These are phyloP conservation scores for Boletus reticuloceps DNA, from an alignment of 768 basidiomycete genomes.

Conservation along the genomic window DNA sequence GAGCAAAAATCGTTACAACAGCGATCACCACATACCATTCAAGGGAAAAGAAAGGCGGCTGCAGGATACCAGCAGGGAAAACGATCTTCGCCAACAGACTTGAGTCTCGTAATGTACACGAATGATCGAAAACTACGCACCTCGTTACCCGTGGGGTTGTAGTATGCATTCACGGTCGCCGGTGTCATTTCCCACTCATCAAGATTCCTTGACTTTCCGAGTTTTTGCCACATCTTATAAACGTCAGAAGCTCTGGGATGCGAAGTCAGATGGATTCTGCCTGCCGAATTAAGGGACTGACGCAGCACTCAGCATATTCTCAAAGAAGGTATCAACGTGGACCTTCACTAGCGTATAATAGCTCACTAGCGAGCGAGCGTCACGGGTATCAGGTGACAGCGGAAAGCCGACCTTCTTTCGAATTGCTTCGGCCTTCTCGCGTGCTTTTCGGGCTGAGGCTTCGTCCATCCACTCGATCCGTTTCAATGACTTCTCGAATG, in stretches of 20 bases:
- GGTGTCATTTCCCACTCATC: slow-evolving; percentile 89
- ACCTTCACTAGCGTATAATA: slow-evolving; percentile 78
- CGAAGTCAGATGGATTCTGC: slow-evolving; percentile 6
- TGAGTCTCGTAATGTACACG: not conserved
- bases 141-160: slow-evolving; percentile 84
- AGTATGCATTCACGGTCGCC: slow-evolving; percentile 86
- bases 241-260: slow-evolving; percentile 51
- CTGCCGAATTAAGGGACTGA: slow-evolving; percentile 19
- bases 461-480: slow-evolving; percentile 91
- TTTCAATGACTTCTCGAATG: slow-evolving; percentile 77
- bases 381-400: slow-evolving; percentile 74
- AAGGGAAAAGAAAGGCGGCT: slow-evolving; percentile 85
- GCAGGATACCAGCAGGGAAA: slow-evolving; percentile 95
- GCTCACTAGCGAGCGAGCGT: slow-evolving; percentile 60
- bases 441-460: slow-evolving; percentile 74
- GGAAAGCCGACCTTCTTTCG: slow-evolving; percentile 95
- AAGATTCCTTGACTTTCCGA: slow-evolving; percentile 68
- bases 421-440: slow-evolving; percentile 61
- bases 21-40: slow-evolving; percentile 52
- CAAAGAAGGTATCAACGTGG: slow-evolving; percentile 72
- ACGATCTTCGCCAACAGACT: slow-evolving; percentile 58
- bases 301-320: slow-evolving; percentile 72
- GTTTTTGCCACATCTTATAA: slow-evolving; percentile 67
- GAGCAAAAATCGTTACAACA: not conserved
- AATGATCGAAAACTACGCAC: slow-evolving; percentile 34